phyloP scores from a whole-genome alignment of 176 grass and related monocot species.

The Saccharum spontaneum region DNA sequence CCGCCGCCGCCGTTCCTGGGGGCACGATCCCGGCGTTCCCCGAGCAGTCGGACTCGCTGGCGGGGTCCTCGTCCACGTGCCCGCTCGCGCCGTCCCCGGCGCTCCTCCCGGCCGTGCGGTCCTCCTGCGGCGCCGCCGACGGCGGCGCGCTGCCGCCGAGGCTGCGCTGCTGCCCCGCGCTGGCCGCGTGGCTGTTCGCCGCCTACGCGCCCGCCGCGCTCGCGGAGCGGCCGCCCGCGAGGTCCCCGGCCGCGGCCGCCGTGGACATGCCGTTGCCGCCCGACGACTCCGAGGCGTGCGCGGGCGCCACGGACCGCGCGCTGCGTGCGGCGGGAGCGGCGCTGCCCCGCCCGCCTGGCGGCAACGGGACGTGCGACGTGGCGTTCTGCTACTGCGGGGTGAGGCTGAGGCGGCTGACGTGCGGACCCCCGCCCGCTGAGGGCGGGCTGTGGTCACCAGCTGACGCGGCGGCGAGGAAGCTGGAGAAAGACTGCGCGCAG shows the following conservation, averaged over 20 bases:
- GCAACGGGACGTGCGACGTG: conserved; percentile 72
- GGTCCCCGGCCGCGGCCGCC: neutral
- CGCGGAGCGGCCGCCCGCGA: neutral
- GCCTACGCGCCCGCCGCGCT: conserved; percentile 79
- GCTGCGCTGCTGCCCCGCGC: conserved; percentile 79
- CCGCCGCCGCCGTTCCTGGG: neutral
- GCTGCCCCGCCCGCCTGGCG: conserved; percentile 50
- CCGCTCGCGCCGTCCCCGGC: conserved; percentile 56
- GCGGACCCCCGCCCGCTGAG: conserved; percentile 22
- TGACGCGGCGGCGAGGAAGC: conserved; percentile 23
- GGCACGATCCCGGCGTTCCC: conserved; percentile 97
- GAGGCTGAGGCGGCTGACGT: conserved; percentile 62
- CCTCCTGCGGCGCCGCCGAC: conserved; percentile 36
- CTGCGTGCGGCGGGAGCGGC: conserved; percentile 45
- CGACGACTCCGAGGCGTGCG: conserved; percentile 66
- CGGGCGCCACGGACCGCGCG: conserved; percentile 59
- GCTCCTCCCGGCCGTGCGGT: conserved; percentile 62
- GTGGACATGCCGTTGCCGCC: conserved; percentile 74
- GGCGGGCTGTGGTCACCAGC: conserved; percentile 47
- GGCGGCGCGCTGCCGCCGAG: conserved; percentile 24
- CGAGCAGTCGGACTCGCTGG: conserved; percentile 72
- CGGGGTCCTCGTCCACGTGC: conserved; percentile 57
- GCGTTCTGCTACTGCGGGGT: conserved; percentile 88
- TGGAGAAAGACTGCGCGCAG: conserved; percentile 58
- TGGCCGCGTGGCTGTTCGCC: conserved; percentile 84